Base-by-base conservation (phyloP, 1,284 basidiomycete genomes). In the Ceratobasidium sp. region DNA sequence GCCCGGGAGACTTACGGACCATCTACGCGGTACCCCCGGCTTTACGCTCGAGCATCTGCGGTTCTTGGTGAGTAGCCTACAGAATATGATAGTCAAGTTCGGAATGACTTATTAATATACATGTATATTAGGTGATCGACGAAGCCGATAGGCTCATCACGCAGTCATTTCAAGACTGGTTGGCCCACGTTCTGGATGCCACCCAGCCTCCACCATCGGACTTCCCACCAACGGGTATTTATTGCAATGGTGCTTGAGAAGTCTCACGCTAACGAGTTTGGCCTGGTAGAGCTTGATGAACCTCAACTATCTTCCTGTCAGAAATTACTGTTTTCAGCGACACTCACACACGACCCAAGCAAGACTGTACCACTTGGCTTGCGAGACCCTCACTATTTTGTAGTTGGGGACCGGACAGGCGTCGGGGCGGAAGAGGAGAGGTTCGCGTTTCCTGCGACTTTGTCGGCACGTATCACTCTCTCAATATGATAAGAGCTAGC, bases 141-240 rank as follows among this genome's bases (percentile, higher is more conserved):
- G 98, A 99, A 85, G 98, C 98, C 0, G 98, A 99, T 83, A 90
- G 97, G 29, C 88, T 99, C 1, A 88, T 99, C 4, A 94, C 94
- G 7, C 96, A 99, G 83, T 96, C 95, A 0, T 99, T 98, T 85
- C 96, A 99, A 84, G 93, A 96, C 81, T 99, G 97, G 97, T 86
- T 98, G 1, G 88, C 89, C 13, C 91, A 91, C 81, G 92, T 98
- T 2, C 86, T 97, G 7, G 85, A 88, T 0, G 94, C 94, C 9
- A 92, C 90, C 5, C 88, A 89, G 40, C 88, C 90, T 19, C 85
- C 87, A 7, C 77, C 81, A 40, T 51, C 80, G 56, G 32, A 76
- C 54, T 66, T 77, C 57, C 70, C 84, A 84, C 5, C 85, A 56
- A 75, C 71, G 37, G 71, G 71, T 65, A 43, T 32, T 49, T 22